Evolutionary conservation across 495 filamentous ascomycete genomes (phyloP).

Genomic region (Glutinoglossum americanum): DNA sequence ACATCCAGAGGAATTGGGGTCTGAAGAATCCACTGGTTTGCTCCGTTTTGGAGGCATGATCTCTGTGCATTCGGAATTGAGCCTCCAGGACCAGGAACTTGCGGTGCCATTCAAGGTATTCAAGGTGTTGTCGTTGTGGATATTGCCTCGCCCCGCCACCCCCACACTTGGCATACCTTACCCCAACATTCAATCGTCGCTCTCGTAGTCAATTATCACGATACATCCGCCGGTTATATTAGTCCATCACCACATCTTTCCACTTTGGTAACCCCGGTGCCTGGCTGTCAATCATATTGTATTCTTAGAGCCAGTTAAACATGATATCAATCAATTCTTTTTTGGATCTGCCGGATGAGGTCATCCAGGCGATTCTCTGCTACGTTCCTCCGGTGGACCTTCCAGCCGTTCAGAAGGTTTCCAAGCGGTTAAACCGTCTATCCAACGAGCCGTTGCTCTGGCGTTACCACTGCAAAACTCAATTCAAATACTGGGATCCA

Average conservation of each 20-base stretch:
- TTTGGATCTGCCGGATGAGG: constrained; percentile 18
- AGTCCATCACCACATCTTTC: neutral
- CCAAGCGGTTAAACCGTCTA: constrained; percentile 39
- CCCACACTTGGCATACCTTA: neutral
- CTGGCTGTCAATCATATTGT: neutral
- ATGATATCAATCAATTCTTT: neutral
- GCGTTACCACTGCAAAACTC: constrained; percentile 45
- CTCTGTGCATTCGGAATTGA: neutral
- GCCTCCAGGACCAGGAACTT: neutral
- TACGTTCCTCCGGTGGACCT: constrained; percentile 15
- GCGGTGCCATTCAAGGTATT: neutral
- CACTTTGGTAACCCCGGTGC: neutral
- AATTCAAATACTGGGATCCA: constrained; percentile 52
- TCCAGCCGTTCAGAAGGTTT: constrained; percentile 32
- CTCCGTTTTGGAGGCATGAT: neutral
- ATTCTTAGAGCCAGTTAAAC: neutral
- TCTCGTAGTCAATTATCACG: neutral
- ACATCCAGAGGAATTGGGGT: neutral
- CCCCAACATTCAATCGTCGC: neutral
- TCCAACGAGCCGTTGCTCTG: constrained; percentile 54
- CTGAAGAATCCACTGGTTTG: neutral
- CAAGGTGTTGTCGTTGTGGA: neutral
- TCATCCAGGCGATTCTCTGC: constrained; percentile 17
- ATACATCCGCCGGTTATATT: neutral
- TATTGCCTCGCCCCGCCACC: neutral